Conservation (phyloP, 2,329 filamentous ascomycete genomes). For the Cladobotryum protrusum region DNA sequence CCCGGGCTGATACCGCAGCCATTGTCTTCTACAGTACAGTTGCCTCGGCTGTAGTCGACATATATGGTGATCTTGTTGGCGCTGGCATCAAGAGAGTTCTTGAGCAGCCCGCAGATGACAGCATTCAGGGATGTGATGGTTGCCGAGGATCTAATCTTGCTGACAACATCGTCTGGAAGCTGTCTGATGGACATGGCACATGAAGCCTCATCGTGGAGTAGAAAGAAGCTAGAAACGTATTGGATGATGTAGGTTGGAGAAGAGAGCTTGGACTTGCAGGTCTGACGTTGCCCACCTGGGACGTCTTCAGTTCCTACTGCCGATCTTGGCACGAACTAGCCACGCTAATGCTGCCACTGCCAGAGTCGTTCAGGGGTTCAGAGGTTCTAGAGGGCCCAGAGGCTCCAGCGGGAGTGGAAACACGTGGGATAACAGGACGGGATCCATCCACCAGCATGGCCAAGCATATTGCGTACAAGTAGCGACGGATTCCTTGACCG, state of each 20-base stretch:
- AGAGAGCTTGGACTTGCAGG: not conserved
- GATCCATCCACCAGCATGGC: too few species aligned
- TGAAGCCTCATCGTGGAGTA: conserved; percentile 13
- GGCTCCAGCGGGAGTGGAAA: too few species aligned
- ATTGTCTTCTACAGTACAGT: conserved; percentile 78
- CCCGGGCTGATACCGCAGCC: conserved; percentile 66
- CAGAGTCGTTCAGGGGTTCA: too few species aligned
- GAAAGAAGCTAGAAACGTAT: not conserved
- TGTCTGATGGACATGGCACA: conserved; percentile 56
- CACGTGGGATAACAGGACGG: too few species aligned
- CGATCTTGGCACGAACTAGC: too few species aligned
- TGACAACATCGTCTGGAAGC: conserved; percentile 63
- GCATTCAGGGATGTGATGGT: conserved; percentile 67
- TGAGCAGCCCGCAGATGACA: conserved; percentile 65
- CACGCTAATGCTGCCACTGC: too few species aligned
- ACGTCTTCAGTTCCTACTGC: too few species aligned
- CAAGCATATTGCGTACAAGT: too few species aligned
- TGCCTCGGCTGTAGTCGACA: conserved; percentile 69
- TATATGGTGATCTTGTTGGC: conserved; percentile 63
- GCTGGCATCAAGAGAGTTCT: conserved; percentile 78
- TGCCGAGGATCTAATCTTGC: conserved; percentile 81
- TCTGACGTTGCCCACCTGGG: too few species aligned
- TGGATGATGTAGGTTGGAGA: not conserved
- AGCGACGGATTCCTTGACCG: too few species aligned
- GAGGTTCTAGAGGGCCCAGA: too few species aligned